phyloP scores from a whole-genome alignment of 2,329 filamentous ascomycete genomes.

The Xylariales sp. region DNA sequence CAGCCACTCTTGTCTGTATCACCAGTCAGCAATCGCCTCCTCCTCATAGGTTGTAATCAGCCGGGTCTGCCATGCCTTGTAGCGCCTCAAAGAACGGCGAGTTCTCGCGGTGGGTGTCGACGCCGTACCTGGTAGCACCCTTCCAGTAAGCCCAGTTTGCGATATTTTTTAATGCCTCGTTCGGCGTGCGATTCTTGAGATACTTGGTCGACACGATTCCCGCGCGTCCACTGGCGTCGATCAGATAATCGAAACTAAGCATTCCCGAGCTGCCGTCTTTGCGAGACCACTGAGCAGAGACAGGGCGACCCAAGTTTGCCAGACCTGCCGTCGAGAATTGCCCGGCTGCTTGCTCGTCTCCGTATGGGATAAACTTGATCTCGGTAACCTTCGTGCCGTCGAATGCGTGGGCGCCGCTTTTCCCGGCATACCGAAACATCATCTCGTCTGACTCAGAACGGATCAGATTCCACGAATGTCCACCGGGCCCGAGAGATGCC shows the following conservation, averaged over 20 bases:
- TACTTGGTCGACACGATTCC: conserved; percentile 45
- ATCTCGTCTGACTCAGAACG: conserved; percentile 42
- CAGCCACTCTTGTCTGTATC: conserved; percentile 40
- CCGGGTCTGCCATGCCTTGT: conserved; percentile 15
- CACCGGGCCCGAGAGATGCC: conserved; percentile 29
- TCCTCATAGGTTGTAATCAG: neutral
- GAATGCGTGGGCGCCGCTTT: conserved; percentile 35
- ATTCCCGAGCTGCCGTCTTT: conserved; percentile 31
- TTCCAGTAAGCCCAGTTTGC: conserved; percentile 47
- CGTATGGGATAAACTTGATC: conserved; percentile 25
- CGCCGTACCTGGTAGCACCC: conserved; percentile 25
- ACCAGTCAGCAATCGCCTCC: neutral
- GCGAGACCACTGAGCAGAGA: conserved; percentile 30
- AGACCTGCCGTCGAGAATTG: neutral
- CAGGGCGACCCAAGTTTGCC: conserved; percentile 23
- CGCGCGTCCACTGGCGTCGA: conserved; percentile 42
- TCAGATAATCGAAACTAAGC: conserved; percentile 41
- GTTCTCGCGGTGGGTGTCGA: conserved; percentile 21
- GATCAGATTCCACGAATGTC: conserved; percentile 40
- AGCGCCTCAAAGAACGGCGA: conserved; percentile 41
- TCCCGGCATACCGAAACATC: conserved; percentile 36
- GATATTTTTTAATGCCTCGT: conserved; percentile 43
- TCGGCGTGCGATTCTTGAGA: conserved; percentile 41
- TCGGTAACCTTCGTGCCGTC: conserved; percentile 32
- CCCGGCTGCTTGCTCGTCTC: neutral